These are phyloP conservation scores for Penicillium coprophilum DNA, from an alignment of 495 filamentous ascomycete species.

Conservation along the genomic window DNA sequence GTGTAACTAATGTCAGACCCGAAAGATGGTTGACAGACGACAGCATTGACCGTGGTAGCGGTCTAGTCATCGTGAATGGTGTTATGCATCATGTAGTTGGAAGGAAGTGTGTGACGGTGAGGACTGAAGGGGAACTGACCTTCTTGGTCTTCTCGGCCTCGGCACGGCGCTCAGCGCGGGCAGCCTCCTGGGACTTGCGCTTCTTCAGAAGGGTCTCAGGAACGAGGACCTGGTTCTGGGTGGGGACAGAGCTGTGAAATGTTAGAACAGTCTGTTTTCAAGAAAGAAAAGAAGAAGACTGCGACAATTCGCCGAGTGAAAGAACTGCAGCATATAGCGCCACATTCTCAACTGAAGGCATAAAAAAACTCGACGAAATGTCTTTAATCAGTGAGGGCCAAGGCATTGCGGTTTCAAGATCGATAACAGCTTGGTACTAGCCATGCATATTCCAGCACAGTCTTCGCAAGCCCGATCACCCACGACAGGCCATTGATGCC, in stretches of 20 bases:
- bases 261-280: slow-evolving; percentile 74
- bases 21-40: slow-evolving; percentile 99
- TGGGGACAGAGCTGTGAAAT: slow-evolving; percentile 75
- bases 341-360: slow-evolving; percentile 79
- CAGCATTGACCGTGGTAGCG: slow-evolving; percentile 75
- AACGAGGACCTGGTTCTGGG: slow-evolving; percentile 88
- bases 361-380: slow-evolving; percentile 71
- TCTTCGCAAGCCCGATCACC: slow-evolving; percentile 22
- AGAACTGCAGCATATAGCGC: slow-evolving; percentile 84
- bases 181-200: slow-evolving; percentile 99
- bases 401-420: slow-evolving; percentile 11
- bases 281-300: slow-evolving; percentile 55
- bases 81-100: slow-evolving; percentile 68
- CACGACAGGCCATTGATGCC: slow-evolving; percentile 22
- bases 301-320: slow-evolving; percentile 75
- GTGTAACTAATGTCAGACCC: slow-evolving; percentile 74
- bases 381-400: slow-evolving; percentile 73
- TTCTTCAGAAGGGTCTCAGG: slow-evolving; percentile 99
- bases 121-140: slow-evolving; percentile 55
- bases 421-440: slow-evolving; percentile 21
- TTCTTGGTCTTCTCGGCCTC: slow-evolving; percentile 84
- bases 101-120: neutral
- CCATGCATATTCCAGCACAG: slow-evolving; percentile 37
- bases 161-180: slow-evolving; percentile 78
- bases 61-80: slow-evolving; percentile 81